Base-by-base conservation (phyloP, 2,329 filamentous ascomycete genomes). In the Periconia sp. region DNA sequence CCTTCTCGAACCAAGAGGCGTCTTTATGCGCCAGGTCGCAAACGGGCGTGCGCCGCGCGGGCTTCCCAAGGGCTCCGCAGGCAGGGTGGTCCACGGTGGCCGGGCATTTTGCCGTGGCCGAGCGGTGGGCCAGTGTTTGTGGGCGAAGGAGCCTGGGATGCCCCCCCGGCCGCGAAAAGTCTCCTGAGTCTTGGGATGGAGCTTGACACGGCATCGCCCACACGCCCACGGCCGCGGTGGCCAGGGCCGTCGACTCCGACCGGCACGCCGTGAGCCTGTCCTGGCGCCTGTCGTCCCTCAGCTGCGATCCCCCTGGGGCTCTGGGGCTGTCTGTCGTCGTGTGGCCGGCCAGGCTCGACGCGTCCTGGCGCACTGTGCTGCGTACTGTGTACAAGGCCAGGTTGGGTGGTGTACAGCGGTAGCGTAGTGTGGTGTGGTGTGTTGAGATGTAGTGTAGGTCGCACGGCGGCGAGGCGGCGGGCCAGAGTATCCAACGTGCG, bases 21-120 rank as follows among this genome's bases (percentile, higher is more conserved):
- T n/a, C 40, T 34, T 62, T 43, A 65, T 68, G 63, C 57, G 47
- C 39, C 35, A 29, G 36, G 32, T 50, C n/a, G 56, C 52, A 54
- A 57, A 57, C 54, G 52, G 37, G 37, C 48, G 46, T 43, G 46
- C 43, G 43, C 40, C 17, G 42, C 34, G 35, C 24, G 32, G 29
- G 31, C 36, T 41, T 18, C 28, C 41, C n/a, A n/a, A n/a, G n/a
- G n/a, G n/a, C n/a, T n/a, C n/a, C n/a, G n/a, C n/a, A n/a, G n/a
- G n/a, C n/a, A n/a, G n/a, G n/a, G n/a, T n/a, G n/a, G n/a, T n/a
- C n/a, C n/a, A n/a, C n/a, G 48, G 30, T 45, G 44, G 46, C 31
- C 40, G 43, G 40, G 39, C 40, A 49, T 40, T 39, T 29, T 40
- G 51, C 45, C 47, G 44, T 45, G 44, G 49, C 28, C 38, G 50